Evolutionary conservation across 2,329 filamentous ascomycete species (phyloP).

Genomic region (Chrysoporthe cubensis): DNA sequence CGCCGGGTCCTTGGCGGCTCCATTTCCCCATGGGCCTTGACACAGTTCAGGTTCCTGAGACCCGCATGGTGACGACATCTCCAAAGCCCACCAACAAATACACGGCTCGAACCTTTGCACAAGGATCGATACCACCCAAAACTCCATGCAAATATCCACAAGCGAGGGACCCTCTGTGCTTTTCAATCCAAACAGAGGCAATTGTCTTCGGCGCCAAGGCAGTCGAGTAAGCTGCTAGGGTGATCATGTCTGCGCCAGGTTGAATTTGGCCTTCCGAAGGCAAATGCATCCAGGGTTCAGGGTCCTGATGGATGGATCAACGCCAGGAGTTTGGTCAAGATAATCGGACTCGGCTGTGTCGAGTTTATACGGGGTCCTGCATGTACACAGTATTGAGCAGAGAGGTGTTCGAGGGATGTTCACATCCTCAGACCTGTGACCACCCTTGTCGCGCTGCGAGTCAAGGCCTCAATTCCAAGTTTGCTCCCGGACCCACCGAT

Average conservation of each 20-base stretch:
- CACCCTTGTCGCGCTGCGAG: neutral
- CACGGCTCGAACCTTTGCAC: neutral
- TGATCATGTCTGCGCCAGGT: neutral
- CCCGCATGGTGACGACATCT: constrained; percentile 11
- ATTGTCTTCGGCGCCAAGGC: neutral
- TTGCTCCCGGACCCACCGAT: neutral
- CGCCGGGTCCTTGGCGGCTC: neutral
- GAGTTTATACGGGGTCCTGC: neutral
- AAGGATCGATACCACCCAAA: neutral
- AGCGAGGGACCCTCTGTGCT: neutral
- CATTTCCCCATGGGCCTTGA: constrained; percentile 6
- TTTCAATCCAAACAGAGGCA: neutral
- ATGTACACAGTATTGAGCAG: neutral
- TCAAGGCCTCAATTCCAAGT: neutral
- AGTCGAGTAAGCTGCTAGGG: neutral
- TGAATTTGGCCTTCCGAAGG: neutral
- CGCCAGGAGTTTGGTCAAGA: neutral
- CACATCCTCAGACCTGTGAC: neutral
- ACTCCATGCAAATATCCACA: neutral
- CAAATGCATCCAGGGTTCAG: constrained; percentile 3
- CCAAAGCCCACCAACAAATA: neutral
- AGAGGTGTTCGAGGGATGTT: neutral
- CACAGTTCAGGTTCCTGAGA: constrained; percentile 3
- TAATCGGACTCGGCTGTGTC: neutral
- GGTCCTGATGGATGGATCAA: constrained; percentile 2